These are phyloP conservation scores for Xerocomus brunneocitrinus DNA, from an alignment of 768 basidiomycete genomes.

Conservation along the genomic window DNA sequence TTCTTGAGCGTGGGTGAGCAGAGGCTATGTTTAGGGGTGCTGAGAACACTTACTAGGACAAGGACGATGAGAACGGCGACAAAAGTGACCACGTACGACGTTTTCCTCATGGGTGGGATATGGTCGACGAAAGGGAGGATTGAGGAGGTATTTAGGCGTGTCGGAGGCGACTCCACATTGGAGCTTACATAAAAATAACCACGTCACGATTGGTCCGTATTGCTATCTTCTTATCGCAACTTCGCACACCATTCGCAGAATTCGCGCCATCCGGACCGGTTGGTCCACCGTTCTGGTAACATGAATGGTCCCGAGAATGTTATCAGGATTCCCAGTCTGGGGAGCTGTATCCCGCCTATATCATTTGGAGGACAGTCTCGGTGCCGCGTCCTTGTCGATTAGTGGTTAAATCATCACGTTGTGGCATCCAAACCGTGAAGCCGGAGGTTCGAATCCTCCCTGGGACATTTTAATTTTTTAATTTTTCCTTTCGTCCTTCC, in stretches of 20 bases:
- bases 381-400: no score
- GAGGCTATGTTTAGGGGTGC: neutral
- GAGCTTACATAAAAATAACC: neutral
- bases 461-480: conserved; percentile 20
- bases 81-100: conserved; percentile 63
- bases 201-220: no score
- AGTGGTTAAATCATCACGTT: conserved; percentile 4
- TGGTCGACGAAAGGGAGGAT: neutral
- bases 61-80: conserved; percentile 48
- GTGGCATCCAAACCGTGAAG: conserved; percentile 36
- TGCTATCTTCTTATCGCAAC: neutral
- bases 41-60: conserved; percentile 42
- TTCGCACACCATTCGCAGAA: neutral
- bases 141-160: conserved; percentile 1
- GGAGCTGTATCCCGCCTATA: no score
- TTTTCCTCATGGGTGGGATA: conserved; percentile 53
- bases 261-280: no score
- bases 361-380: no score
- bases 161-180: no score
- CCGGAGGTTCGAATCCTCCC: conserved; percentile 40
- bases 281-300: no score
- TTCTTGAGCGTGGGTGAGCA: conserved; percentile 39
- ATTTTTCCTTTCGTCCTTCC: neutral
- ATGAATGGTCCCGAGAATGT: no score
- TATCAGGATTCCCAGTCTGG: no score